phyloP scores from a whole-genome alignment of 306 rosid species.

The Echinosophora koreensis region DNA sequence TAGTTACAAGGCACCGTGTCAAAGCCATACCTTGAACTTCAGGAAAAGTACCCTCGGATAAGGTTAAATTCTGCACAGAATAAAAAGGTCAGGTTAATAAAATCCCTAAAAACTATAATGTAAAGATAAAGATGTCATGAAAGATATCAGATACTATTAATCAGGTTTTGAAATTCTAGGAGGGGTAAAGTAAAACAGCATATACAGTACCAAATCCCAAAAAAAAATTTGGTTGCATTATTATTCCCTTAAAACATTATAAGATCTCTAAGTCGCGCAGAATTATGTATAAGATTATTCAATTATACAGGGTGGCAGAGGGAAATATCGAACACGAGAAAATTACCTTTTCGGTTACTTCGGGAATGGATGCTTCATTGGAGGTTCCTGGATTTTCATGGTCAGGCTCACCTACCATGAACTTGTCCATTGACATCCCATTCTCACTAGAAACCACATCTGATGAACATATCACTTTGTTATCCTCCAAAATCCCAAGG shows the following conservation, averaged over 20 bases:
- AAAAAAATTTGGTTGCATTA: not conserved
- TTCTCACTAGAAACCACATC: slow-evolving; percentile 55
- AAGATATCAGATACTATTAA: not conserved
- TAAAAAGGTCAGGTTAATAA: slow-evolving; percentile 23
- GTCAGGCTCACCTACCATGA: slow-evolving; percentile 51
- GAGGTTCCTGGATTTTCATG: slow-evolving; percentile 56
- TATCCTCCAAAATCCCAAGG: slow-evolving; percentile 70
- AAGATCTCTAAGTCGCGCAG: not conserved
- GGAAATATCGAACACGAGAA: slow-evolving; percentile 3
- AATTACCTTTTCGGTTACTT: slow-evolving; percentile 61
- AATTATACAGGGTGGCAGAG: slow-evolving; percentile 17
- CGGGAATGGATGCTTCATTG: slow-evolving; percentile 50
- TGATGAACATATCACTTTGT: slow-evolving; percentile 64
- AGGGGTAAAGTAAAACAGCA: not conserved
- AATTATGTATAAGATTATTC: slow-evolving; percentile 12
- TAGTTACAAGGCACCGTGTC: not conserved
- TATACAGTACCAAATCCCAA: slow-evolving; percentile 22
- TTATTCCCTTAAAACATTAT: not conserved
- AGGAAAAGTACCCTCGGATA: slow-evolving; percentile 49
- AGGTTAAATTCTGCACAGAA: slow-evolving; percentile 58
- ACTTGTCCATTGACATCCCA: slow-evolving; percentile 49
- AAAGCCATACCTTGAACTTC: slow-evolving; percentile 61
- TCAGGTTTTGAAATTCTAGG: slow-evolving; percentile 1
- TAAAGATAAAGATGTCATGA: not conserved
- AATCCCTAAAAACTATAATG: not conserved